A percentile compares a stretch with the other conserved stretches of the same genome.
Conservation (phyloP, 495 filamentous ascomycete species). For the Pseudoneurospora amorphoporcata region DNA sequence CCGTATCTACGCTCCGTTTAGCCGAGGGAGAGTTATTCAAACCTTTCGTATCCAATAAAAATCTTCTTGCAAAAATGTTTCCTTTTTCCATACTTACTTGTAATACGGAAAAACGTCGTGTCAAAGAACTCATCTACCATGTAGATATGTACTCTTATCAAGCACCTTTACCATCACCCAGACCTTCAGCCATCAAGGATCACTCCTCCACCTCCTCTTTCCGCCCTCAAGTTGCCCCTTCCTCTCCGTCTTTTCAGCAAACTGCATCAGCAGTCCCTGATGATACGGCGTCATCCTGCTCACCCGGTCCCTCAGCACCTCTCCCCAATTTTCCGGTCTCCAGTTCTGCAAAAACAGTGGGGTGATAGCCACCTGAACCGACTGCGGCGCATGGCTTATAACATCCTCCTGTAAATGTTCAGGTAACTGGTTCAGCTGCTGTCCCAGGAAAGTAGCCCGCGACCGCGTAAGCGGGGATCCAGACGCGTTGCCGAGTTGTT, state of each 20-base stretch:
- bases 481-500: background rate
- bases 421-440: background rate
- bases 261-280: background rate
- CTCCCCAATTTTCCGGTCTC: background rate
- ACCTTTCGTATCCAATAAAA: too few relatives aligned
- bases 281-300: background rate
- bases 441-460: background rate
- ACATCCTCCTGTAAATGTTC: background rate
- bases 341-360: background rate
- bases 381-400: background rate
- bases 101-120: too few relatives aligned
- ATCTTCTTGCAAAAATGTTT: too few relatives aligned
- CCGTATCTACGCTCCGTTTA: too few relatives aligned
- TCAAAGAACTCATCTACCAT: too few relatives aligned
- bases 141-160: too few relatives aligned
- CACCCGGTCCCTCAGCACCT: background rate
- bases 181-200: background rate
- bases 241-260: background rate
- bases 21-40: too few relatives aligned
- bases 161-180: background rate
- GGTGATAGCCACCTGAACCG: background rate
- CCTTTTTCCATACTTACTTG: too few relatives aligned
- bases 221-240: background rate
- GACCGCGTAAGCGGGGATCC: background rate
- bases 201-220: background rate